Conservation (phyloP, 2,329 filamentous ascomycete species). For the Orbilia blumenaviensis region DNA sequence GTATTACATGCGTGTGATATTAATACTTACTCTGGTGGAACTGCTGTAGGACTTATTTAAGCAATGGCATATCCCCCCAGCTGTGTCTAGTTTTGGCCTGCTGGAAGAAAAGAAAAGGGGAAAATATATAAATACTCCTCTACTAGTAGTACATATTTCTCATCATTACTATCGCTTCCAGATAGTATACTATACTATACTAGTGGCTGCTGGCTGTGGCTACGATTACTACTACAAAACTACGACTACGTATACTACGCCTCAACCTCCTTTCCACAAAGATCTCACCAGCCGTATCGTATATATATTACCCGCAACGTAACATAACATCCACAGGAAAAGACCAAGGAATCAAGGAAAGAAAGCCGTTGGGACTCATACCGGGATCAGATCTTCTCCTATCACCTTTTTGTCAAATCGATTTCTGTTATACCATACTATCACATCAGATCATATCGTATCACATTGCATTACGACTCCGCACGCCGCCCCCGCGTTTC, state of each 20-base stretch:
- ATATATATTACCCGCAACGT: too few species aligned
- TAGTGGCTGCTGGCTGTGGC: too few species aligned
- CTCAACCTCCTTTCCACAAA: too few species aligned
- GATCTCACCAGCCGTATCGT: too few species aligned
- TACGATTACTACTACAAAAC: too few species aligned
- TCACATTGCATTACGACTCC: background rate
- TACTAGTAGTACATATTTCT: too few species aligned
- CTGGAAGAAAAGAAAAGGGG: background rate
- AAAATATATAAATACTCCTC: background rate
- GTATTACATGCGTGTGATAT: background rate
- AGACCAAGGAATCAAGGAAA: conserved; percentile 2
- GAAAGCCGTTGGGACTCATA: conserved; percentile 37
- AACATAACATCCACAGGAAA: background rate
- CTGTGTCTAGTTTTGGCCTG: too few species aligned
- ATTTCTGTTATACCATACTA: background rate
- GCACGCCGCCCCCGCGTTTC: conserved; percentile 19
- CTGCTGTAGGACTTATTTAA: conserved; percentile 38
- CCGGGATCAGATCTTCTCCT: too few species aligned
- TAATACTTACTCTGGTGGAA: conserved; percentile 1
- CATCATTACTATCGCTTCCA: too few species aligned
- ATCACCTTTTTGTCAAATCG: background rate
- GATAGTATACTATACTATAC: too few species aligned
- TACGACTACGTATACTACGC: background rate
- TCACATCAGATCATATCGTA: background rate
- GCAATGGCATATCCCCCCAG: conserved; percentile 35